These are phyloP conservation scores for Yamadazyma atlantica DNA, from an alignment of 1,139 yeast genomes.

Conservation along the genomic window DNA sequence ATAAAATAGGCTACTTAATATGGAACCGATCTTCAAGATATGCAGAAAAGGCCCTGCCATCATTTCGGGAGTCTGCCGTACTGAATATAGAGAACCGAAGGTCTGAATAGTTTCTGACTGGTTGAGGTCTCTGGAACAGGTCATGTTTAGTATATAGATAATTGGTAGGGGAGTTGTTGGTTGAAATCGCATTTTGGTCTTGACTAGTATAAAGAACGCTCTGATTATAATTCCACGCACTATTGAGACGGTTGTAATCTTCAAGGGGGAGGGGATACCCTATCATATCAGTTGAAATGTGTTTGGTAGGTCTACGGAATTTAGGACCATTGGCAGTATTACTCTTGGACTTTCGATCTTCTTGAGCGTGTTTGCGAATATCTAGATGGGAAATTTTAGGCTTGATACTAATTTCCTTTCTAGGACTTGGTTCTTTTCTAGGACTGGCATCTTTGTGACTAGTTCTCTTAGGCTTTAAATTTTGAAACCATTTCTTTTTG, in stretches of 20 bases:
- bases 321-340: no score
- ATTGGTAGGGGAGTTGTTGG: no score
- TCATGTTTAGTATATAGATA: no score
- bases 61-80: not conserved
- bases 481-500: conserved; percentile 2
- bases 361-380: not conserved
- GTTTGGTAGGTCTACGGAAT: conserved; percentile 1
- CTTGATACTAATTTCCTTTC: no score
- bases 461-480: not conserved
- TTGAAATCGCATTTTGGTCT: no score
- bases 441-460: not conserved
- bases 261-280: conserved; percentile 8
- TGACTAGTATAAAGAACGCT: no score
- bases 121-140: no score
- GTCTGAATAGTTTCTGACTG: not conserved
- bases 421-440: no score
- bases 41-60: not conserved
- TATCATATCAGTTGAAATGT: conserved; percentile 7
- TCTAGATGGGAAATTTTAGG: not conserved
- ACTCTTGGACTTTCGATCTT: not conserved
- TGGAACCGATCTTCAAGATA: not conserved
- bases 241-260: not conserved
- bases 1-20: not conserved
- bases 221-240: no score
- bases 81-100: not conserved